Conservation (phyloP, 2,329 filamentous ascomycete species). For the Pseudocercospora eumusae region DNA sequence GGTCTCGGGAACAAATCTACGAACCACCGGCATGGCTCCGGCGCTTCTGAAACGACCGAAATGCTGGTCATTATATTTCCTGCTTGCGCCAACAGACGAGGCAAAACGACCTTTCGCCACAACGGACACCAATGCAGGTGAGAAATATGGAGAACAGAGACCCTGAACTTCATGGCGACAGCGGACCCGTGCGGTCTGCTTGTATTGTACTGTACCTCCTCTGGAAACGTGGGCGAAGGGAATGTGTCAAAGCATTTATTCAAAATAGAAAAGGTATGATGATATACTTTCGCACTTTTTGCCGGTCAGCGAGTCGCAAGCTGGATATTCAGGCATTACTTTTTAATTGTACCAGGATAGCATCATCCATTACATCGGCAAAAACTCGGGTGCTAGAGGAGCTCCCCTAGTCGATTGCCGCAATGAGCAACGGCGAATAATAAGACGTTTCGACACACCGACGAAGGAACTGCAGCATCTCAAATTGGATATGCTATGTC, state of each 20-base stretch:
- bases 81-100: conserved; percentile 12
- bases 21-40: conserved; percentile 7
- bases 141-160: conserved; percentile 5
- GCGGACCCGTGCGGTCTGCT: not conserved
- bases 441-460: not conserved
- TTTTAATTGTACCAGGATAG: not conserved
- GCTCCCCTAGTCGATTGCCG: not conserved
- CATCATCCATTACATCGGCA: conserved; percentile 4
- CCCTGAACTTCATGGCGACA: conserved; percentile 4
- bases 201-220: not conserved
- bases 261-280: not conserved
- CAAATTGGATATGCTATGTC: not conserved
- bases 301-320: not conserved
- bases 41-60: conserved; percentile 9
- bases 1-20: conserved; percentile 1
- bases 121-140: conserved; percentile 12
- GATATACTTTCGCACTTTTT: not conserved
- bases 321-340: conserved; percentile 8
- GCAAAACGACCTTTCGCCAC: conserved; percentile 4
- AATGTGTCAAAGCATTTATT: conserved; percentile 9
- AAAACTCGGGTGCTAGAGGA: conserved; percentile 1
- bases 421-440: not conserved
- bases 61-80: conserved; percentile 8
- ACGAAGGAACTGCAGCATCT: not conserved
- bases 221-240: not conserved